Evolutionary conservation across 306 rosid species (phyloP), one percentile per base, ranked within the genome.

Genomic region (Quillaja saponaria): DNA sequence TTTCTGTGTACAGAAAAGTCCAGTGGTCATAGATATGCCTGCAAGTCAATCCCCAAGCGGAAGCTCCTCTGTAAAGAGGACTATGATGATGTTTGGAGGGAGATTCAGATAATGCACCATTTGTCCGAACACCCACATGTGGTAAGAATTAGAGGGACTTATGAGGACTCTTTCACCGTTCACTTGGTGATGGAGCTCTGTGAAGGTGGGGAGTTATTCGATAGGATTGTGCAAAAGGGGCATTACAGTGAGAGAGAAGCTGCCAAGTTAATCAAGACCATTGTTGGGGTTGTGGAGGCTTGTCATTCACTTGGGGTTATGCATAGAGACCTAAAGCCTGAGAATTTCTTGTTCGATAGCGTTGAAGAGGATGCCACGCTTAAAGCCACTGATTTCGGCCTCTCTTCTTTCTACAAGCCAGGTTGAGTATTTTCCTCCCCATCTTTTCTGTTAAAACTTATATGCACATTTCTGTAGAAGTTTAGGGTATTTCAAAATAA

Each of bases 21-120:
- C 14, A 66, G 76, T 1, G 72, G 72, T 1, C 6, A 18, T 1
- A 58, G 14, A 10, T 81, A 21, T 13, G 88, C 88, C 3, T 83
- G 88, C 71, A 83, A 83, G 68, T 70, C 88, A 8, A 79, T 76
- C 49, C 83, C 80, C 0, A 80, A 80, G 62, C 58, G 84, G 11
- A 78, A 82, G 56, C 77, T 82, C 0, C 18, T 75, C 18, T 82
- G 78, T 67, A 68, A 68, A 20, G 88, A 83, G 49, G 88, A 83
- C 45, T 71, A 76, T 20, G 88, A 83, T 6, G 88, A 80, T 13
- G 88, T 80, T 31, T 76, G 80, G 85, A 74, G 78, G 49, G 85
- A 83, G 80, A 83, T 83, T 83, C 82, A 83, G 74, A 83, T 83
- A 64, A 83, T 83, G 88, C 85, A 80, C 53, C 88, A 80, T 40